Conservation (phyloP, 352 stramenopile genomes). For the Pythium myriotylum region DNA sequence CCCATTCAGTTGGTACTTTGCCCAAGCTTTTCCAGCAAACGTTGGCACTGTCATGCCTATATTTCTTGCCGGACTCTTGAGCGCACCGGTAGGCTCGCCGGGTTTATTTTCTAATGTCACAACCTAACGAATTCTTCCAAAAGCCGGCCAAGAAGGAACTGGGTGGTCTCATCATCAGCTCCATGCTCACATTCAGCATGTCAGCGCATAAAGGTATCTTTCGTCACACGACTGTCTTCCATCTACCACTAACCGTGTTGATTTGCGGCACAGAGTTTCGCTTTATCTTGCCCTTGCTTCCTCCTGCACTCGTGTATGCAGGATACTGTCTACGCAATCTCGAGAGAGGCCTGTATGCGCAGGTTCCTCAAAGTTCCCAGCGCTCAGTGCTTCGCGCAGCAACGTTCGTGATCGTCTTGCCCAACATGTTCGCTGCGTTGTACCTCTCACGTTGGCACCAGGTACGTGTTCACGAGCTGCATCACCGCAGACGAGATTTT, state of each 20-base stretch:
- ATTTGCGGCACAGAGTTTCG: constrained; percentile 67
- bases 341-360: constrained; percentile 59
- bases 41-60: constrained; percentile 53
- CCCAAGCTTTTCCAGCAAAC: constrained; percentile 75
- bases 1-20: constrained; percentile 85
- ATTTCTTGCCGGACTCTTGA: constrained; percentile 60
- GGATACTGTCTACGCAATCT: constrained; percentile 77
- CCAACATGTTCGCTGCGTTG: constrained; percentile 64
- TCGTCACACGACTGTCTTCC: too few species aligned
- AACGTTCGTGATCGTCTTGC: constrained; percentile 53
- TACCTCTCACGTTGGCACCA: constrained; percentile 77
- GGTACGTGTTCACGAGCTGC: constrained; percentile 5
- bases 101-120: too few species aligned
- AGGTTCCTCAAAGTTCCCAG: constrained; percentile 58
- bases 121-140: background rate
- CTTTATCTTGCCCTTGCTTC: constrained; percentile 82
- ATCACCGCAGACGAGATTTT: too few species aligned
- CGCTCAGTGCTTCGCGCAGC: constrained; percentile 54
- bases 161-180: constrained; percentile 62
- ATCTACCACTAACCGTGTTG: too few species aligned
- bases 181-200: constrained; percentile 78
- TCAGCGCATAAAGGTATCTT: constrained; percentile 76
- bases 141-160: constrained; percentile 70
- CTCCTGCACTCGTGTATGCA: constrained; percentile 71
- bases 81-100: constrained; percentile 42